phyloP scores from a whole-genome alignment of 2,329 filamentous ascomycete species.

The Fusarium pseudograminearum region DNA sequence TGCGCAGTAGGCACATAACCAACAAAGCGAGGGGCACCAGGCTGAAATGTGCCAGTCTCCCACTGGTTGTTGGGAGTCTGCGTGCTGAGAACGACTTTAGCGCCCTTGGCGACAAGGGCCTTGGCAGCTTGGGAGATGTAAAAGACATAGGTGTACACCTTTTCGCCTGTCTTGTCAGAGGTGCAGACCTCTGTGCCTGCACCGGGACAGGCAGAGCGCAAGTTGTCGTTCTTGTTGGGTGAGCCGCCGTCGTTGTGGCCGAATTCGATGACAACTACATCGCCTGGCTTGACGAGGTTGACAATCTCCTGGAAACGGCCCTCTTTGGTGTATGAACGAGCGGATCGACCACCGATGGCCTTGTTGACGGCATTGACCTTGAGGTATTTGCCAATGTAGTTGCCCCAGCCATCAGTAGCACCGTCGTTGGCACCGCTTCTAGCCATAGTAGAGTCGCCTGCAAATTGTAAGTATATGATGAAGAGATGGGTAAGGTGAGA shows the following conservation, averaged over 20 bases:
- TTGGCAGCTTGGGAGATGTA: slow-evolving; percentile 70
- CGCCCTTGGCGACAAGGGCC: slow-evolving; percentile 66
- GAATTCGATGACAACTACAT: slow-evolving; percentile 78
- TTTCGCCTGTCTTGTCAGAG: slow-evolving; percentile 54
- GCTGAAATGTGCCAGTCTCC: slow-evolving; percentile 66
- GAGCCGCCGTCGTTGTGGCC: slow-evolving; percentile 78
- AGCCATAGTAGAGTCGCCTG: slow-evolving; percentile 71
- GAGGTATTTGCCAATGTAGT: slow-evolving; percentile 66
- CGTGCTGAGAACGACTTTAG: slow-evolving; percentile 68
- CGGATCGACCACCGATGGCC: slow-evolving; percentile 74
- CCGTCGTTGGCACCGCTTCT: slow-evolving; percentile 57
- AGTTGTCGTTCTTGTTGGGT: slow-evolving; percentile 66
- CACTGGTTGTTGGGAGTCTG: slow-evolving; percentile 70
- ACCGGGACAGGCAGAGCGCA: slow-evolving; percentile 69
- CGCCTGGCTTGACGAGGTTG: slow-evolving; percentile 64
- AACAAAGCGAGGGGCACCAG: slow-evolving; percentile 65
- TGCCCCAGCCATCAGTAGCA: slow-evolving; percentile 69
- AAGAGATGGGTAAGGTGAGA: rapidly evolving
- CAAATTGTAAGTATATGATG: not conserved
- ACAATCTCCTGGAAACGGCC: slow-evolving; percentile 71
- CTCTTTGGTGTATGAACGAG: slow-evolving; percentile 75
- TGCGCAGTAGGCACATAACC: slow-evolving; percentile 63
- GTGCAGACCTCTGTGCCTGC: slow-evolving; percentile 65
- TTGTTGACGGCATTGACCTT: slow-evolving; percentile 66
- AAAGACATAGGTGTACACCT: slow-evolving; percentile 69